Percentiles rank a stretch among this genome's conserved stretches.
These are phyloP conservation scores for Setomelanomma holmii DNA, from an alignment of 2,329 filamentous ascomycete genomes.

Conservation along the genomic window DNA sequence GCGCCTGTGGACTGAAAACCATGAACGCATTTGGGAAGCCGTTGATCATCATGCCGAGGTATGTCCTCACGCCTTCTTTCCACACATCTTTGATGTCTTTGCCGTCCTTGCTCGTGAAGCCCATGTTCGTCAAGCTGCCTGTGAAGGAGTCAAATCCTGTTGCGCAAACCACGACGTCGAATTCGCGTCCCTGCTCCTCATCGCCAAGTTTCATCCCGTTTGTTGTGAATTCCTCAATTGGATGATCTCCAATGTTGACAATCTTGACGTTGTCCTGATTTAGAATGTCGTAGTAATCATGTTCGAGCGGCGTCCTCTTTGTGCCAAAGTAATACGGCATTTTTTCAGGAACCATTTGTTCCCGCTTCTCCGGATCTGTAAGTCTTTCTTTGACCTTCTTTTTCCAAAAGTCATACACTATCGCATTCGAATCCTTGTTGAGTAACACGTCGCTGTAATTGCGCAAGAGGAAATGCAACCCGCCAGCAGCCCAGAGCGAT, in stretches of 20 bases:
- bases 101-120: conserved; percentile 39
- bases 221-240: conserved; percentile 56
- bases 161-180: conserved; percentile 61
- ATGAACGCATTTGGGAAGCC: conserved; percentile 50
- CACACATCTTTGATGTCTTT: conserved; percentile 46
- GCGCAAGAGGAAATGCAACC: conserved; percentile 47
- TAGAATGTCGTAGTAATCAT: conserved; percentile 51
- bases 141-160: conserved; percentile 54
- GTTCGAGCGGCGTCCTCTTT: conserved; percentile 49
- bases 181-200: conserved; percentile 56
- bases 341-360: conserved; percentile 50
- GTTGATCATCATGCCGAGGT: conserved; percentile 49
- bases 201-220: conserved; percentile 58
- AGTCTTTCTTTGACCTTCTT: conserved; percentile 50
- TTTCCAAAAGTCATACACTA: conserved; percentile 57
- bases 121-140: conserved; percentile 44
- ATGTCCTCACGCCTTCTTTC: conserved; percentile 47
- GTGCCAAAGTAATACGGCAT: conserved; percentile 52
- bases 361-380: conserved; percentile 47
- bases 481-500: conserved; percentile 43
- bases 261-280: conserved; percentile 57
- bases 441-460: conserved; percentile 44
- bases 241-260: conserved; percentile 47
- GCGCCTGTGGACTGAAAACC: conserved; percentile 53
- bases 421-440: conserved; percentile 48